phyloP scores from a whole-genome alignment of 768 basidiomycete genomes.

The Suillus brevipes region DNA sequence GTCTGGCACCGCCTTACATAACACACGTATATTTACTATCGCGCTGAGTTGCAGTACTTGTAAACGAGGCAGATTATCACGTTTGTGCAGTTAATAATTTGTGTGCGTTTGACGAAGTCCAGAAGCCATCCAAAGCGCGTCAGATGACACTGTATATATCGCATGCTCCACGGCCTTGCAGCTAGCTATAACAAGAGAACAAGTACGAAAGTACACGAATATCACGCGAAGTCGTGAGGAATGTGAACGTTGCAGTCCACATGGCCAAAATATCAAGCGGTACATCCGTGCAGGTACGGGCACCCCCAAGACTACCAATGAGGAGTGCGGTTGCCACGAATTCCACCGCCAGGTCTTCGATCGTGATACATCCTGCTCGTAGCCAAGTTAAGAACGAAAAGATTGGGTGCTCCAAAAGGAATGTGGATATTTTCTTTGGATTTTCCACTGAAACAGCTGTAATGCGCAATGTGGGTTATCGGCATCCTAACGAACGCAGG shows the following conservation, averaged over 20 bases:
- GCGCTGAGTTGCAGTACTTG: background rate
- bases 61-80: background rate
- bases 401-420: background rate
- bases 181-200: background rate
- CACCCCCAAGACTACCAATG: background rate
- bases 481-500: background rate
- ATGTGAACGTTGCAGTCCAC: background rate
- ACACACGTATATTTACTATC: slow-evolving; percentile 4
- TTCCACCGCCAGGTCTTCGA: background rate
- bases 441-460: background rate
- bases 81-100: background rate
- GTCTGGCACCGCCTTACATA: slow-evolving; percentile 23
- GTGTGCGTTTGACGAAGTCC: background rate
- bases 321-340: background rate
- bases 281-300: background rate
- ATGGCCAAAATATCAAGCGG: background rate
- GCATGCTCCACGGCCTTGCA: background rate
- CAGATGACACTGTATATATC: background rate
- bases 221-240: too few relatives aligned
- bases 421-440: background rate
- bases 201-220: background rate
- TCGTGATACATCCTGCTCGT: background rate
- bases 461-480: background rate
- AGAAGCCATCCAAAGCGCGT: background rate
- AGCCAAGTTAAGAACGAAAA: background rate